Evolutionary conservation across 352 stramenopile species (phyloP).

Genomic region (Globisporangium ultimum): DNA sequence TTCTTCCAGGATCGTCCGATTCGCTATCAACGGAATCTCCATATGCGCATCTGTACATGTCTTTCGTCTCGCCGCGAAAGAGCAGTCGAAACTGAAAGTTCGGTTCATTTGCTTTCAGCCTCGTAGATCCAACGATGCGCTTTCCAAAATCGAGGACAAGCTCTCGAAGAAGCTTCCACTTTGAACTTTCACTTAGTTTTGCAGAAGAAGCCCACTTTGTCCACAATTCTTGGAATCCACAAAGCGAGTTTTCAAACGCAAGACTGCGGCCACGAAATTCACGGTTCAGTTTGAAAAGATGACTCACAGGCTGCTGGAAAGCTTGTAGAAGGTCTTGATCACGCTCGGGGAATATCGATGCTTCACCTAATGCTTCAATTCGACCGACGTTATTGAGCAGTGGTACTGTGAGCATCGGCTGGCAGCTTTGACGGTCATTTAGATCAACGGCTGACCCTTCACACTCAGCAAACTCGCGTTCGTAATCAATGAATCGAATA

Average conservation of each 20-base stretch:
- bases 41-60: constrained; percentile 8
- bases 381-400: constrained; percentile 3
- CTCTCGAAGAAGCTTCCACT: constrained; percentile 2
- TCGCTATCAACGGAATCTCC: background rate
- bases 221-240: constrained; percentile 3
- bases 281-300: constrained; percentile 3
- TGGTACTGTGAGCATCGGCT: constrained; percentile 8
- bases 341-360: constrained; percentile 9
- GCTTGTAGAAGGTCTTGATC: constrained; percentile 15
- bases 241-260: background rate
- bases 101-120: background rate
- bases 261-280: background rate
- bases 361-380: constrained; percentile 11
- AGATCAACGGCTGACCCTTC: background rate
- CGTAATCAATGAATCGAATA: constrained; percentile 8
- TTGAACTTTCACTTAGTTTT: background rate
- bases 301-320: constrained; percentile 9
- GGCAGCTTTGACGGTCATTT: background rate
- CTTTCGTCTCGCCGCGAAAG: constrained; percentile 13
- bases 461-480: no score
- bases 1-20: background rate
- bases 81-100: constrained; percentile 11
- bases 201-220: background rate
- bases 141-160: background rate
- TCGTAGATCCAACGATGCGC: background rate